Evolutionary conservation across 2,329 filamentous ascomycete genomes (phyloP), one percentile per base, ranked within the genome.

Genomic region (Aspergillus carbonarius): DNA sequence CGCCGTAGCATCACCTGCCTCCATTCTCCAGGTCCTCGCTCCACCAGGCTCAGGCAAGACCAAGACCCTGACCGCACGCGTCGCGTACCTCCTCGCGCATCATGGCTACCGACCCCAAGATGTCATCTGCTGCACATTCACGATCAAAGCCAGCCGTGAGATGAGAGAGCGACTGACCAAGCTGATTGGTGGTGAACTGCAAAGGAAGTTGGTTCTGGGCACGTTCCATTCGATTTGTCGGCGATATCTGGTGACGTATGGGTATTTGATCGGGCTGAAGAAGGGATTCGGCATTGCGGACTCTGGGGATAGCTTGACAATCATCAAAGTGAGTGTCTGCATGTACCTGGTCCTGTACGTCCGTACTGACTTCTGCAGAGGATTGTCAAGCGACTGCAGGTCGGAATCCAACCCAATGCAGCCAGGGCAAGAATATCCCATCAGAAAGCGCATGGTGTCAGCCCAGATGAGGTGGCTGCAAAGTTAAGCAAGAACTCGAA

Each of bases 71-170:
- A 96, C 93, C 0, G 91, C 93, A 46, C 89, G 95, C 62, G 92
- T 97, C 58, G 93, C 93, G 67, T 96, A 93, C 82, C 85, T 97
- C 30, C 84, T 97, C 55, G 85, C 88, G 52, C 82, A 89, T 67
- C 79, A 85, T 66, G 85, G 88, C 42, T 85, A 91, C 66, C 84
- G 86, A 57, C 93, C 93, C 69, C 87, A 90, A 78, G 92, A 97
- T 77, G 87, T 98, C 68, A 88, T 99, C 60, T 93, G 97, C 60
- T 95, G 93, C 61, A 98, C 93, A 0, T 99, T 99, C 72, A 99
- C 95, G 1, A 92, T 96, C 73, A 98, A 98, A 74, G 93, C 95
- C 1, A 91, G 93, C 17, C 85, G 83, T 17, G 93, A 98, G 78
- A 99, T 99, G 93, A 92, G 92, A 69, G 87, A 92, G 70, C 86